Conservation (phyloP, 1,284 basidiomycete species). For the Malassezia sympodialis region DNA sequence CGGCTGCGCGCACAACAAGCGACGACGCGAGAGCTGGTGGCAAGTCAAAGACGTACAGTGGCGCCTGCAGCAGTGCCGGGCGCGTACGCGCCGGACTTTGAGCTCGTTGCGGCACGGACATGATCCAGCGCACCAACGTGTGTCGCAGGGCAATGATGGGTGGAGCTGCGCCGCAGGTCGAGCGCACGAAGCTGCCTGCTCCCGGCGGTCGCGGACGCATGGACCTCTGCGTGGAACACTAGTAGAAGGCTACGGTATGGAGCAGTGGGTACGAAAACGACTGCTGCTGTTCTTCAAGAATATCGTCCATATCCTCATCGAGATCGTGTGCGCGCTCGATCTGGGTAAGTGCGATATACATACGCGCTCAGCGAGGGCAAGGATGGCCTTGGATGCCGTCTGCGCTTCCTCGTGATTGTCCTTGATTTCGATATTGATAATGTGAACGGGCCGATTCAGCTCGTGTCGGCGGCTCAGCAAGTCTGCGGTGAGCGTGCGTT, state of each 20-base stretch:
- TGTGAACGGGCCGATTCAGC: slow-evolving; percentile 81
- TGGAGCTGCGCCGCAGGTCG: background rate
- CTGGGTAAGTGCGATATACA: slow-evolving; percentile 51
- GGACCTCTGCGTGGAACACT: background rate
- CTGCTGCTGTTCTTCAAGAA: slow-evolving; percentile 72
- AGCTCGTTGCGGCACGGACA: background rate
- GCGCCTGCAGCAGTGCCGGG: slow-evolving; percentile 12
- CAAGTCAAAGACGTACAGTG: slow-evolving; percentile 32
- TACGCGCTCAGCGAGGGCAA: slow-evolving; percentile 63
- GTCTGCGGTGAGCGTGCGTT: slow-evolving; percentile 55
- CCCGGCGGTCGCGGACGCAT: too few relatives aligned
- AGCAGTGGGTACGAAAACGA: slow-evolving; percentile 83
- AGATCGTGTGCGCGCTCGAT: slow-evolving; percentile 76
- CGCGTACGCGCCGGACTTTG: background rate
- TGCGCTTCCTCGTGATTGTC: slow-evolving; percentile 98
- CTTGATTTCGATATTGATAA: slow-evolving; percentile 97
- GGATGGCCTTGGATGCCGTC: slow-evolving; percentile 85
- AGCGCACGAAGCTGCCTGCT: too few relatives aligned
- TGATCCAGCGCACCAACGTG: background rate
- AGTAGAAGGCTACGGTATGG: slow-evolving; percentile 58
- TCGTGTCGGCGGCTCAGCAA: slow-evolving; percentile 78
- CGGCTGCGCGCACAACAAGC: slow-evolving; percentile 22
- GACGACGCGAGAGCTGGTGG: slow-evolving; percentile 18
- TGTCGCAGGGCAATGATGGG: background rate
- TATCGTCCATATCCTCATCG: slow-evolving; percentile 79